These are phyloP conservation scores for Blastomyces emzantsi DNA, from an alignment of 2,329 filamentous ascomycete genomes.

Conservation along the genomic window DNA sequence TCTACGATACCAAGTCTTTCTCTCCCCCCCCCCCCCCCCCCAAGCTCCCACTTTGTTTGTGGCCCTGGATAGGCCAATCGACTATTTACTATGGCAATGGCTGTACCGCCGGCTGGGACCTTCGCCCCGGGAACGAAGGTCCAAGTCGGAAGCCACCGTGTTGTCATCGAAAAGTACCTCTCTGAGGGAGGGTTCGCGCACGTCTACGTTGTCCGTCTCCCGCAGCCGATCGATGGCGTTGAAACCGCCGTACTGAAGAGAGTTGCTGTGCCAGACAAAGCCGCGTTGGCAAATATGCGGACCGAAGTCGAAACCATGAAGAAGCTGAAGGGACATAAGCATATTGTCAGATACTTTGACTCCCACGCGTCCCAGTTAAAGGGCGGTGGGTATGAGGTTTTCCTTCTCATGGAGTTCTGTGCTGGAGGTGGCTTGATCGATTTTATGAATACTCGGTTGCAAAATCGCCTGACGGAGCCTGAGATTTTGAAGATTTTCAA, in stretches of 20 bases:
- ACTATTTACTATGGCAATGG: constrained; percentile 28
- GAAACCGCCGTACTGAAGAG: constrained; percentile 83
- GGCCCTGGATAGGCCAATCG: constrained; percentile 16
- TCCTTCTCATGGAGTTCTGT: constrained; percentile 97
- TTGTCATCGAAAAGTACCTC: constrained; percentile 92
- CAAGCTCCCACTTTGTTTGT: neutral
- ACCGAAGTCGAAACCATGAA: constrained; percentile 99
- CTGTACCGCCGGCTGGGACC: constrained; percentile 60
- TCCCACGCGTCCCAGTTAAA: constrained; percentile 92
- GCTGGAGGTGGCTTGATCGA: constrained; percentile 92
- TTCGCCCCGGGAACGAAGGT: constrained; percentile 94
- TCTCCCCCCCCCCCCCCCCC: too few relatives aligned
- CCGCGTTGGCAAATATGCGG: constrained; percentile 88
- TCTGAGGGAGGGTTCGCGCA: constrained; percentile 98
- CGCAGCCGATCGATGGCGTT: constrained; percentile 64
- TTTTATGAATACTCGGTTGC: constrained; percentile 97
- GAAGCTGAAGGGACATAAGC: constrained; percentile 89
- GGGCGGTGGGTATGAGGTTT: constrained; percentile 93
- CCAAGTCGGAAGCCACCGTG: constrained; percentile 83
- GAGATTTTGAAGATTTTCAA: constrained; percentile 97
- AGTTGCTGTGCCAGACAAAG: constrained; percentile 94
- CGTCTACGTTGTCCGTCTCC: constrained; percentile 89
- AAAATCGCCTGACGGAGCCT: constrained; percentile 92
- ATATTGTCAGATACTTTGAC: constrained; percentile 97
- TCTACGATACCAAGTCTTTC: neutral